These are phyloP conservation scores for Austropuccinia psidii DNA, from an alignment of 1,284 basidiomycete species.

Conservation along the genomic window DNA sequence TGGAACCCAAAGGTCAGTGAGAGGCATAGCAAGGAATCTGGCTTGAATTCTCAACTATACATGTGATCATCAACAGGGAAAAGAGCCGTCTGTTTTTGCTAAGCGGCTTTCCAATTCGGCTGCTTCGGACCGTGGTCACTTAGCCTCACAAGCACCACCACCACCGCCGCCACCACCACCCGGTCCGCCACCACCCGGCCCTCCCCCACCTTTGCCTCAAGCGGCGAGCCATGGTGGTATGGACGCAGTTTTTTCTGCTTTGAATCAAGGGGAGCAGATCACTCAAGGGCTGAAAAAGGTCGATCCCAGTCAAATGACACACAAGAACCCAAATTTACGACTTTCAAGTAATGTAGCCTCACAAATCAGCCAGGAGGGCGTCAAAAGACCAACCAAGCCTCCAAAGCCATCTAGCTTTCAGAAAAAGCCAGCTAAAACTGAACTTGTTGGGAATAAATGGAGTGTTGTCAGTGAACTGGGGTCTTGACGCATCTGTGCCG, in stretches of 20 bases:
- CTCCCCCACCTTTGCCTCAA: conserved; percentile 51
- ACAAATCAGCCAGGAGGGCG: conserved; percentile 39
- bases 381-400: conserved; percentile 56
- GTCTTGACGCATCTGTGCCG: neutral
- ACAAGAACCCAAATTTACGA: conserved; percentile 89
- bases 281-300: conserved; percentile 89
- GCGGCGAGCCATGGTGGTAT: conserved; percentile 54
- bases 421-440: conserved; percentile 89
- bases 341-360: conserved; percentile 60
- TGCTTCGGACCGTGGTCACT: neutral
- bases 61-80: conserved; percentile 40
- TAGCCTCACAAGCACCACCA: conserved; percentile 46
- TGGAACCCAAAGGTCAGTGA: conserved; percentile 75
- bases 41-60: neutral
- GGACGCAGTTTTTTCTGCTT: conserved; percentile 79
- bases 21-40: neutral
- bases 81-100: conserved; percentile 42
- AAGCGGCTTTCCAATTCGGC: conserved; percentile 8
- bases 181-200: conserved; percentile 54
- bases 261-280: conserved; percentile 83
- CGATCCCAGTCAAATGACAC: conserved; percentile 92
- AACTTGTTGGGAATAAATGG: conserved; percentile 91
- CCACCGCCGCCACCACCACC: conserved; percentile 56
- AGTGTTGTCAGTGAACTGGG: conserved; percentile 66
- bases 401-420: conserved; percentile 67